Evolutionary conservation across 257 asterid species (phyloP).

Genomic region (Nicotiana sylvestris): DNA sequence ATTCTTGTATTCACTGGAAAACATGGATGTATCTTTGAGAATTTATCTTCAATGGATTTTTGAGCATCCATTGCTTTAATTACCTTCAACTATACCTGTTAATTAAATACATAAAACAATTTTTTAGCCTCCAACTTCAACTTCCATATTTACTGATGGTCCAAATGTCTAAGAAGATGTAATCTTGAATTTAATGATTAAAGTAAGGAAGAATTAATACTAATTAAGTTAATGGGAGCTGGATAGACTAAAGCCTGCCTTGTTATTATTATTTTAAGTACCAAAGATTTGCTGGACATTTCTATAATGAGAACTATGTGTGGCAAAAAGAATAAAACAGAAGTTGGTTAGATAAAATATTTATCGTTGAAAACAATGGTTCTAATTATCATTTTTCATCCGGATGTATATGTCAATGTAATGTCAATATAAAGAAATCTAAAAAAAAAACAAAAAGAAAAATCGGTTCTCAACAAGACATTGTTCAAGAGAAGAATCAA

Average conservation of each 20-base stretch:
- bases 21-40: slow-evolving; percentile 61
- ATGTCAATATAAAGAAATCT: background rate
- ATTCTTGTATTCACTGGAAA: slow-evolving; percentile 52
- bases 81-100: background rate
- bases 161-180: background rate
- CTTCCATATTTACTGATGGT: background rate
- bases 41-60: slow-evolving; percentile 51
- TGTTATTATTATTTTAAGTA: background rate
- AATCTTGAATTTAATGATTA: background rate
- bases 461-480: background rate
- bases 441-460: background rate
- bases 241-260: background rate
- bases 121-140: background rate
- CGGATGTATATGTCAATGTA: background rate
- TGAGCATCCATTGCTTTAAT: slow-evolving; percentile 31
- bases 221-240: background rate
- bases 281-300: background rate
- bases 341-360: background rate
- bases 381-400: background rate
- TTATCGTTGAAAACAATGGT: background rate
- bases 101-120: background rate
- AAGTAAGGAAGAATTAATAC: background rate
- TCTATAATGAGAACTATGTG: background rate
- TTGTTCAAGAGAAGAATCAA: background rate
- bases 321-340: background rate